Conservation (phyloP, 2,329 filamentous ascomycete species). For the Venturia effusa region DNA sequence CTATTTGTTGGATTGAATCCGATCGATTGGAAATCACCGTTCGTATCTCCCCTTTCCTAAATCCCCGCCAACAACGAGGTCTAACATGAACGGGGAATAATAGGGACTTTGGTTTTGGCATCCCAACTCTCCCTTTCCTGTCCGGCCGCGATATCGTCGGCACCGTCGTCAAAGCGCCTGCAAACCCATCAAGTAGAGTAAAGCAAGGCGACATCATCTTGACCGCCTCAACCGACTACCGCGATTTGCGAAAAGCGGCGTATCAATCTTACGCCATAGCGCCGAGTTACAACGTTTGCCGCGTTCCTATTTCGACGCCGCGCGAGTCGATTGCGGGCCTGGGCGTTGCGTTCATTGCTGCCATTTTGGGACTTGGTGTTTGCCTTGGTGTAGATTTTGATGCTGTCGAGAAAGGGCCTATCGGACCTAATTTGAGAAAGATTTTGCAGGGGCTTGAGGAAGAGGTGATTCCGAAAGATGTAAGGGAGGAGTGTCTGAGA, state of each 20-base stretch:
- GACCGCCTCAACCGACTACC: slow-evolving; percentile 64
- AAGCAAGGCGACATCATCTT: slow-evolving; percentile 47
- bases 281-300: slow-evolving; percentile 53
- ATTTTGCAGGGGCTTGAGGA: slow-evolving; percentile 38
- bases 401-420: slow-evolving; percentile 22
- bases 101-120: slow-evolving; percentile 60
- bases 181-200: slow-evolving; percentile 36
- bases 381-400: slow-evolving; percentile 58
- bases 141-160: slow-evolving; percentile 62
- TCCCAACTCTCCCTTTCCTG: slow-evolving; percentile 57
- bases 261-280: slow-evolving; percentile 61
- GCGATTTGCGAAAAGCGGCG: slow-evolving; percentile 59
- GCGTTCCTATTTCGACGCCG: slow-evolving; percentile 44
- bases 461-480: slow-evolving; percentile 46
- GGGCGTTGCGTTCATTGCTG: slow-evolving; percentile 62
- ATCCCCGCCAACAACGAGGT: no score
- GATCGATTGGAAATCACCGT: slow-evolving; percentile 68
- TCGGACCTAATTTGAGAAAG: slow-evolving; percentile 48
- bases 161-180: slow-evolving; percentile 41
- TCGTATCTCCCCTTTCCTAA: slow-evolving; percentile 22
- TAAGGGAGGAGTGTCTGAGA: slow-evolving; percentile 51
- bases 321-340: slow-evolving; percentile 46
- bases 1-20: slow-evolving; percentile 62
- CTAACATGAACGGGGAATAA: background rate
- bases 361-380: slow-evolving; percentile 54